Base-by-base conservation (phyloP, 495 filamentous ascomycete species). In the Penicillium paradoxum region DNA sequence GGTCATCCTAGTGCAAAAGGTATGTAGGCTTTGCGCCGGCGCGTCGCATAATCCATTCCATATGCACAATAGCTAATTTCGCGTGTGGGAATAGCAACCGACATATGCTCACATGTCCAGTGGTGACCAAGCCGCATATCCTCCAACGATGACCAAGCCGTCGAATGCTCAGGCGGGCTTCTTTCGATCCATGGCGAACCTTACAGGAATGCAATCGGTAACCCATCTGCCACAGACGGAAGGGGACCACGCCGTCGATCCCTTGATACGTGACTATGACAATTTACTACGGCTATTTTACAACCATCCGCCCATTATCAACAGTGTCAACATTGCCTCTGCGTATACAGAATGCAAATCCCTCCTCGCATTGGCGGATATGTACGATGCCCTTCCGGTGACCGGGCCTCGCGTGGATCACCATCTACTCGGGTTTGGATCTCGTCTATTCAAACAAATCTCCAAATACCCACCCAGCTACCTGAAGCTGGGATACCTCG, bases 241-340 rank as follows among this genome's bases (percentile, higher is more conserved):
- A 22, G 51, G 55, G 18, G 53, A 59, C 17, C 56, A 65, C n/a
- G 79, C 83, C 45, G 77, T 83, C 54, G 87, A 95, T 45, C 71
- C 72, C 42, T 75, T 89, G 21, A 72, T 96, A 30, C 87, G 88
- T 41, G 88, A 93, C 67, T 96, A 96, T 67, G 90, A 95, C 66
- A 96, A 95, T 71, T 78, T 96, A 47, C 89, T 96, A 67, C 86
- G 90, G 49, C 82, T 91, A 41, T 95, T 95, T 75, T 96, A 96
- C 74, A 95, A 96, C 66, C 86, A 95, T 64, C 74, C 90, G 2
- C 90, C 91, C 0, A 59, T 79, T 4, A 79, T 97, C 25, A 89
- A 95, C 72, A 78, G 79, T 18, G 79, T 91, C 65, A 91, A 92
- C 65, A 91, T 96, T 53, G 89, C 90, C 55, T 85, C 89, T 57